Conservation (phyloP, 371 early-diverging fungal genomes). For the Mortierella sp. region DNA sequence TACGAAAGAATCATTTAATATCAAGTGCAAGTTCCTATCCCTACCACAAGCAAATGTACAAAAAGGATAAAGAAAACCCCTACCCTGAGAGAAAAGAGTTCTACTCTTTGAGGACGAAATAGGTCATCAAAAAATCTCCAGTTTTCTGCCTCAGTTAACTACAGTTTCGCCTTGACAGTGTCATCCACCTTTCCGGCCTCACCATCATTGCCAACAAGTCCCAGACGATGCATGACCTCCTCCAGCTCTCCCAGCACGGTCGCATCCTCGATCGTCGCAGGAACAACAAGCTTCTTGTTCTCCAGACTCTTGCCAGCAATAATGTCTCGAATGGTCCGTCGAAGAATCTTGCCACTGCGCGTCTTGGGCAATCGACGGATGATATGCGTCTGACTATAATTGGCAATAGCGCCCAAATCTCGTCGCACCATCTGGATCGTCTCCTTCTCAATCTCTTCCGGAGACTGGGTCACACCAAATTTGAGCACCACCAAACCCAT, state of each 20-base stretch:
- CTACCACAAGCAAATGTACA: no score
- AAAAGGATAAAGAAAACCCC: no score
- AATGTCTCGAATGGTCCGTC: constrained; percentile 83
- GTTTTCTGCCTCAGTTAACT: background rate
- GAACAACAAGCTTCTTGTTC: constrained; percentile 61
- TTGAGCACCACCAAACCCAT: constrained; percentile 70
- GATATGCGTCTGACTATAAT: constrained; percentile 71
- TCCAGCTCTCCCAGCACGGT: constrained; percentile 69
- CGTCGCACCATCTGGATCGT: constrained; percentile 62
- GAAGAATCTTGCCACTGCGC: constrained; percentile 90
- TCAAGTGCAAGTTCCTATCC: no score
- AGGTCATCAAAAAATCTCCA: no score
- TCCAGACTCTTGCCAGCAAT: constrained; percentile 63
- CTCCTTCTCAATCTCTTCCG: constrained; percentile 55
- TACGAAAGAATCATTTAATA: no score
- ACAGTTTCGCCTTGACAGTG: constrained; percentile 42
- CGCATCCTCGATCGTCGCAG: constrained; percentile 88
- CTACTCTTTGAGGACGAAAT: no score
- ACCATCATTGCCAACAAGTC: constrained; percentile 52
- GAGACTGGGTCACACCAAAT: constrained; percentile 32
- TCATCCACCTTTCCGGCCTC: constrained; percentile 49
- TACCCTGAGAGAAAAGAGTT: no score
- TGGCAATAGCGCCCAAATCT: constrained; percentile 84
- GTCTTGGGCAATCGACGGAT: constrained; percentile 92
- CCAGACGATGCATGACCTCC: constrained; percentile 41